Conservation (phyloP, 306 rosid genomes). For the Pachyrhizus erosus region DNA sequence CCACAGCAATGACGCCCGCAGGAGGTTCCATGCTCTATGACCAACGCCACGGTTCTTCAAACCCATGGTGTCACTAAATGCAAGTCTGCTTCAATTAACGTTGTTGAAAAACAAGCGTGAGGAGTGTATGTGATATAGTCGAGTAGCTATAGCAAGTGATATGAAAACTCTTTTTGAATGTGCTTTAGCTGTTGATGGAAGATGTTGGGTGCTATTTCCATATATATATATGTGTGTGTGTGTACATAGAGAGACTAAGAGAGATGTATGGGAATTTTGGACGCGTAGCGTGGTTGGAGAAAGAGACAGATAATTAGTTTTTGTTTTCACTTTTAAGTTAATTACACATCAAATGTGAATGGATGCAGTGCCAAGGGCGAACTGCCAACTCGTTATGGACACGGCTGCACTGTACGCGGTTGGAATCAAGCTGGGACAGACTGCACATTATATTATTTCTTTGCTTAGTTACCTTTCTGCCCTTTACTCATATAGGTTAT, state of each 20-base stretch:
- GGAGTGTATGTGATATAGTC: background rate
- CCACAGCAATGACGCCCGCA: constrained; percentile 78
- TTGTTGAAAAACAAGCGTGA: background rate
- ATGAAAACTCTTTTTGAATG: background rate
- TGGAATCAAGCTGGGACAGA: constrained; percentile 45
- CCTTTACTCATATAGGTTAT: background rate
- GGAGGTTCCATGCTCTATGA: constrained; percentile 67
- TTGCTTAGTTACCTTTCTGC: constrained; percentile 19
- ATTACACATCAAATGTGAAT: background rate
- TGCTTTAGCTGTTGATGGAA: constrained; percentile 27
- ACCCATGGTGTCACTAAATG: constrained; percentile 37
- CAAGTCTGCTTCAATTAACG: background rate
- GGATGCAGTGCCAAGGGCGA: background rate
- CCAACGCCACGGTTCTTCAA: constrained; percentile 48
- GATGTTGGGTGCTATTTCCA: constrained; percentile 1
- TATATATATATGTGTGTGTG: background rate
- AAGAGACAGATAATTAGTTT: constrained; percentile 29
- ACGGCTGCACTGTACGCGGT: constrained; percentile 48
- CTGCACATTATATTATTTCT: background rate
- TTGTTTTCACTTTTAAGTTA: background rate
- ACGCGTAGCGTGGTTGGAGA: constrained; percentile 44
- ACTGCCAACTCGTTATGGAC: constrained; percentile 45
- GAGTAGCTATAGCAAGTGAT: constrained; percentile 17
- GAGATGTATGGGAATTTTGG: background rate
- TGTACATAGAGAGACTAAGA: background rate